A percentile compares a stretch with the other conserved stretches of the same genome.
These are phyloP conservation scores for Penicillium olsonii DNA, from an alignment of 2,329 filamentous ascomycete species.

Conservation along the genomic window DNA sequence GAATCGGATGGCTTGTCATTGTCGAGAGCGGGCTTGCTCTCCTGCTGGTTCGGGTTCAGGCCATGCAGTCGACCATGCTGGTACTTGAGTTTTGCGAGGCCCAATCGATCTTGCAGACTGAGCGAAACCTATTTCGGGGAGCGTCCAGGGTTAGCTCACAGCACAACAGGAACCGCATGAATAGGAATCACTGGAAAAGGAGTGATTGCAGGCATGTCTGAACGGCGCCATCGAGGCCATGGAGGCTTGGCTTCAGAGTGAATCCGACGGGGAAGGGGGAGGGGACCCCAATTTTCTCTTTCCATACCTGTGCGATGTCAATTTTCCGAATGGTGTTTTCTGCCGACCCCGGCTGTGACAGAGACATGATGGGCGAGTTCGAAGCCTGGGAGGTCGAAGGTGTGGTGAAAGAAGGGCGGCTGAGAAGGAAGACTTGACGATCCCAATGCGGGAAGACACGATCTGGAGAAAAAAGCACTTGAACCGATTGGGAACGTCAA, in stretches of 20 bases:
- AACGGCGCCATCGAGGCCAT: no score
- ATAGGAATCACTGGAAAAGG: not conserved
- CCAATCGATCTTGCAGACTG: slow-evolving; percentile 88
- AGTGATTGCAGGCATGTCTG: no score
- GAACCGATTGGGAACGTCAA: slow-evolving; percentile 2
- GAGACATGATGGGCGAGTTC: slow-evolving; percentile 30
- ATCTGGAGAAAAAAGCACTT: slow-evolving; percentile 10
- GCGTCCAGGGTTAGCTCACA: slow-evolving; percentile 2
- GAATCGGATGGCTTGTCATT: slow-evolving; percentile 83
- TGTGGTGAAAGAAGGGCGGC: slow-evolving; percentile 15
- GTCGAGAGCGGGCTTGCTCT: slow-evolving; percentile 65
- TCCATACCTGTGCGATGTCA: slow-evolving; percentile 43
- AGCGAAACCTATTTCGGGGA: slow-evolving; percentile 72
- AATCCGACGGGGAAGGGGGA: not conserved
- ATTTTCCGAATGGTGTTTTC: slow-evolving; percentile 45
- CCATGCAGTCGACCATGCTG: slow-evolving; percentile 94
- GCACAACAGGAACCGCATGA: not conserved
- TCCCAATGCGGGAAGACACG: slow-evolving; percentile 5
- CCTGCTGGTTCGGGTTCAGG: slow-evolving; percentile 71
- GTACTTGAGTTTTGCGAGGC: slow-evolving; percentile 95
- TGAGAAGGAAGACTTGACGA: slow-evolving; percentile 17
- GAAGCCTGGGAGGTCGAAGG: not conserved
- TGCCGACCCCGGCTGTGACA: slow-evolving; percentile 33
- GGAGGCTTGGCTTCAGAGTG: not conserved
- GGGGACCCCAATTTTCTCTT: not conserved